Conservation (phyloP, 768 basidiomycete genomes). For the Rhodotorula taiwanensis region DNA sequence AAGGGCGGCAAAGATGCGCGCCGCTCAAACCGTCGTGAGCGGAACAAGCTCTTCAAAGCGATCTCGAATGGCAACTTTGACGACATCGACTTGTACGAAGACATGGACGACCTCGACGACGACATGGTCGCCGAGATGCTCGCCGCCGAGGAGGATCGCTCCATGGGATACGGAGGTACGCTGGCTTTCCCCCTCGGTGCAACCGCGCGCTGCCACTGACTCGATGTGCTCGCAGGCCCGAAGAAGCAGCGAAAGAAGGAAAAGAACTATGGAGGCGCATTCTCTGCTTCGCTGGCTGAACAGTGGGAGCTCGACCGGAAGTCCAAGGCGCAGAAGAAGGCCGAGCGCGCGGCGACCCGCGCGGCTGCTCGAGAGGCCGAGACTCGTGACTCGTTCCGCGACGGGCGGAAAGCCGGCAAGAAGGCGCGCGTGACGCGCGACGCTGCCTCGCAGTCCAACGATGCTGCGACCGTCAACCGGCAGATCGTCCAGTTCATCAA, state of each 20-base stretch:
- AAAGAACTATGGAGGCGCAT: slow-evolving; percentile 40
- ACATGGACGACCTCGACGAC: slow-evolving; percentile 28
- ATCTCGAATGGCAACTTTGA: slow-evolving; percentile 30
- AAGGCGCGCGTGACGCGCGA: slow-evolving; percentile 38
- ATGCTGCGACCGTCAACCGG: slow-evolving; percentile 59
- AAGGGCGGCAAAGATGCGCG: slow-evolving; percentile 7
- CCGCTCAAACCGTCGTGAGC: slow-evolving; percentile 29
- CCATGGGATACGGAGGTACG: slow-evolving; percentile 5
- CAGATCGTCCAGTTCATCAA: slow-evolving; percentile 65
- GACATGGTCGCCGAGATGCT: slow-evolving; percentile 24
- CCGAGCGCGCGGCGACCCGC: slow-evolving; percentile 55
- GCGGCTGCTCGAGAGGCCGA: slow-evolving; percentile 60
- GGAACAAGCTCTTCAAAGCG: slow-evolving; percentile 35
- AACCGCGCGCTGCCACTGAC: background rate
- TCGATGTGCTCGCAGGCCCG: background rate
- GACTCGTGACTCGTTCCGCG: slow-evolving; percentile 45
- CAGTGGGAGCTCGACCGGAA: slow-evolving; percentile 76
- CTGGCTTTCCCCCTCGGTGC: background rate
- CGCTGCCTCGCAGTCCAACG: slow-evolving; percentile 41
- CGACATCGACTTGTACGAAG: slow-evolving; percentile 27
- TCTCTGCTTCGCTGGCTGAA: slow-evolving; percentile 56
- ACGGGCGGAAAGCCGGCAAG: slow-evolving; percentile 52
- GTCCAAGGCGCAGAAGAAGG: slow-evolving; percentile 73
- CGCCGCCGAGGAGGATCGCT: slow-evolving; percentile 10
- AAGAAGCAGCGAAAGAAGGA: slow-evolving; percentile 49